A percentile compares a stretch with the other conserved stretches of the same genome.
phyloP scores from a whole-genome alignment of 306 rosid species.

The Neltuma alba region DNA sequence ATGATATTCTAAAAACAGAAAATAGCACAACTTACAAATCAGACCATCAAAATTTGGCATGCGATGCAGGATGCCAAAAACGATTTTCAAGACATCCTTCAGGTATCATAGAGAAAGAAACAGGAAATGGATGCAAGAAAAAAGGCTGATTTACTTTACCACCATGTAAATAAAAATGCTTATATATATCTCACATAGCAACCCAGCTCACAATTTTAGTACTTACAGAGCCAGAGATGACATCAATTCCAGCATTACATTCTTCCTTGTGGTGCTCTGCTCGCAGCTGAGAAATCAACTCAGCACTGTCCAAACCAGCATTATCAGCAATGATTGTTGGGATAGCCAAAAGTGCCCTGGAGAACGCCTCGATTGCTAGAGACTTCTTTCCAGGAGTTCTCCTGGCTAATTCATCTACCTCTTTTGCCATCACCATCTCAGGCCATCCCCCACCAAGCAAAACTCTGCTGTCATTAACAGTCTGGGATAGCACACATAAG shows the following conservation, averaged over 20 bases:
- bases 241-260: constrained; percentile 86
- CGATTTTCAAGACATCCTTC: background rate
- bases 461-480: constrained; percentile 90
- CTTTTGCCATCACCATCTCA: constrained; percentile 96
- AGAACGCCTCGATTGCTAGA: constrained; percentile 95
- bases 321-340: constrained; percentile 95
- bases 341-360: constrained; percentile 83
- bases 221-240: constrained; percentile 93
- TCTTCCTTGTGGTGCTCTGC: constrained; percentile 94
- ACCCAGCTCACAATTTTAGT: constrained; percentile 6
- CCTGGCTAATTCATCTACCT: constrained; percentile 86
- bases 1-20: background rate
- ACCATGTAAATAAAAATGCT: background rate
- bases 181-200: background rate
- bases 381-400: constrained; percentile 96
- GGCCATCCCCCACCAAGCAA: constrained; percentile 99
- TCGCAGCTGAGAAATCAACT: constrained; percentile 89
- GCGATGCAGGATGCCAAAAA: background rate
- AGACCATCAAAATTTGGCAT: constrained; percentile 4
- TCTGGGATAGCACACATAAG: constrained; percentile 94
- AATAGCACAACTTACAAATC: background rate
- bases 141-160: background rate
- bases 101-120: background rate
- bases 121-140: background rate
- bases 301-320: constrained; percentile 99